Base-by-base conservation (phyloP, 768 basidiomycete species). In the Naganishia kalamii region DNA sequence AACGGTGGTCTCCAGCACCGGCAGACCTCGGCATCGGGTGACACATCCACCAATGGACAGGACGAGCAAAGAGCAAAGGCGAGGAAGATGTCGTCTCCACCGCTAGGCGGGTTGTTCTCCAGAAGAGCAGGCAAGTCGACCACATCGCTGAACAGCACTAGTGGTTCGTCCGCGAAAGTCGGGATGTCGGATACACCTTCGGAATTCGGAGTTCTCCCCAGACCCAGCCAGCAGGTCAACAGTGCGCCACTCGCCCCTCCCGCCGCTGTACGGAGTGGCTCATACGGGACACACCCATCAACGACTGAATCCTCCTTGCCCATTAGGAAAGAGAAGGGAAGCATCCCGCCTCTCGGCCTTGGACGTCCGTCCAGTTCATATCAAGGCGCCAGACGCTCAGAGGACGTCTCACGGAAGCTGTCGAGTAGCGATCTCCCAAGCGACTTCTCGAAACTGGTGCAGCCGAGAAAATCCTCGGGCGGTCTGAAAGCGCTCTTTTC, bases 401-500 rank as follows among this genome's bases (percentile, higher is more conserved):
- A 65, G 35, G 64, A 65, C n/a, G 46, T 47, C 25, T 59, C 30
- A 15, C 40, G 44, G 15, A 40, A 41, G 23, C 60, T 44, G 25
- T 51, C 47, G 48, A 48, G 35, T 35, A 23, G 43, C 17, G 23
- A 49, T 30, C 44, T 23, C n/a, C 44, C 37, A 3, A 25, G 25
- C 3, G 43, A 41, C 44, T 30, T 46, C 19, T 25, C 40, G 17
- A 32, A 29, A 13, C 35, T 37, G 8, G 37, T 75, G 12, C 72
- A 74, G n/a, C 54, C 72, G 27, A 70, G 73, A 60, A 78, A 76
- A 63, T 70, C 68, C 40, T 73, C 74, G 2, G 74, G 75, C 6
- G 75, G 74, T 10, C 54, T 78, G 12, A 72, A 73, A 61, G 73
- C 71, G 0, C 60, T 78, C 27, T 78, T 78, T 70, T 68, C 63